Conservation (phyloP, 2,329 filamentous ascomycete species). For the Trichophyton verrucosum region DNA sequence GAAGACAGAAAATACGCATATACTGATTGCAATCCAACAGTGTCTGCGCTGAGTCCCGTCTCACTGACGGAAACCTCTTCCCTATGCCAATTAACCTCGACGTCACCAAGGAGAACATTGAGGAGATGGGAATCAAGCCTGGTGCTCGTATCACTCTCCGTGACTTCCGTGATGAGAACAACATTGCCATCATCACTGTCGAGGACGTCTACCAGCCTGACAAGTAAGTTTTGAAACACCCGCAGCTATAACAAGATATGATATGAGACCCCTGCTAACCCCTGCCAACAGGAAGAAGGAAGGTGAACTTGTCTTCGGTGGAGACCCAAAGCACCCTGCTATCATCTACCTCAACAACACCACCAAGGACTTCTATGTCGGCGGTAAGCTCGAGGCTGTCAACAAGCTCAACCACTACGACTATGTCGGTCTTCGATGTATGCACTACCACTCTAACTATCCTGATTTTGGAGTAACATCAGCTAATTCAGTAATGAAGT, state of each 20-base stretch:
- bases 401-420: constrained; percentile 97
- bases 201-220: constrained; percentile 92
- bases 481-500: constrained; percentile 38
- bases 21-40: constrained; percentile 33
- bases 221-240: constrained; percentile 56
- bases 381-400: constrained; percentile 90
- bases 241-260: constrained; percentile 7
- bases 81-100: constrained; percentile 96
- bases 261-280: neutral
- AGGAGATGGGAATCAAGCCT: constrained; percentile 61
- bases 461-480: neutral
- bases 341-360: constrained; percentile 77
- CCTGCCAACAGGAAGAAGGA: constrained; percentile 56
- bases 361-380: constrained; percentile 79
- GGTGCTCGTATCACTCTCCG: constrained; percentile 76
- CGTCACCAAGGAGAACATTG: constrained; percentile 60
- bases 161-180: constrained; percentile 91
- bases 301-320: constrained; percentile 88
- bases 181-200: constrained; percentile 87
- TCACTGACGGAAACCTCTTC: constrained; percentile 81
- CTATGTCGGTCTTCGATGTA: constrained; percentile 90
- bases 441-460: constrained; percentile 23
- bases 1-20: neutral
- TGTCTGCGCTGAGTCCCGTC: constrained; percentile 77
- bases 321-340: constrained; percentile 80